Base-by-base conservation (phyloP, 2,329 filamentous ascomycete species). In the Xylaria digitata region DNA sequence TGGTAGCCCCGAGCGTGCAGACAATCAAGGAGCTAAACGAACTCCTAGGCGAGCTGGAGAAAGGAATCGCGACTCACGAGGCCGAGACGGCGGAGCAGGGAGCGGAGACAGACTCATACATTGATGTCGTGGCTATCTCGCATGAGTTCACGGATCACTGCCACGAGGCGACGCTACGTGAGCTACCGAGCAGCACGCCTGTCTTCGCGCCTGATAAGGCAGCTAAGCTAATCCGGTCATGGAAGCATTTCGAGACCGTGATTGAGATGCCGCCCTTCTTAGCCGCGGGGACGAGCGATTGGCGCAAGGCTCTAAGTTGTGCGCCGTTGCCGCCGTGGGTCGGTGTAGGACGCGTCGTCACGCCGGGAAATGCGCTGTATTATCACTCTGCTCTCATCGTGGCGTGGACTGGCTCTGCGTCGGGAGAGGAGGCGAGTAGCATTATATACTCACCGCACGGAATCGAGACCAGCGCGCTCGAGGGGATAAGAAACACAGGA, bases 91-190 rank as follows among this genome's bases (percentile, higher is more conserved):
- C 19, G 60, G 21, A 40, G 64, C 37, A 34, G 32, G 32, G 32
- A 8, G 63, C 43, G 62, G 72, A 3, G 66, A 57, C 4, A 65
- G 43, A 54, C 32, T 79, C 78, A 13, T 80, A 82, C 50, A 84
- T 91, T 34, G 89, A 91, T 74, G 84, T 79, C 1, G 86, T 91
- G 2, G 81, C 82, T 32, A 81, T 91, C 37, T 87, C 83, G 17
- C 89, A 91, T 73, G 89, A 91, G 74, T 91, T 91, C 71, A 90
- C 89, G 0, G 89, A 91, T 73, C 89, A 90, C 74, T 90, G 88
- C 76, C 88, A 91, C 72, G 81, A 85, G 66, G 82, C 85, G 2
- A 91, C 89, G 15, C 78, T 91, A 30, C 75, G 84, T 49, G 83
- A 89, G 71, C 76, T 91, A 3, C 79, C 85, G 6, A 70, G 72